These are phyloP conservation scores for Volutella citrinella DNA, from an alignment of 2,329 filamentous ascomycete genomes.

Conservation along the genomic window DNA sequence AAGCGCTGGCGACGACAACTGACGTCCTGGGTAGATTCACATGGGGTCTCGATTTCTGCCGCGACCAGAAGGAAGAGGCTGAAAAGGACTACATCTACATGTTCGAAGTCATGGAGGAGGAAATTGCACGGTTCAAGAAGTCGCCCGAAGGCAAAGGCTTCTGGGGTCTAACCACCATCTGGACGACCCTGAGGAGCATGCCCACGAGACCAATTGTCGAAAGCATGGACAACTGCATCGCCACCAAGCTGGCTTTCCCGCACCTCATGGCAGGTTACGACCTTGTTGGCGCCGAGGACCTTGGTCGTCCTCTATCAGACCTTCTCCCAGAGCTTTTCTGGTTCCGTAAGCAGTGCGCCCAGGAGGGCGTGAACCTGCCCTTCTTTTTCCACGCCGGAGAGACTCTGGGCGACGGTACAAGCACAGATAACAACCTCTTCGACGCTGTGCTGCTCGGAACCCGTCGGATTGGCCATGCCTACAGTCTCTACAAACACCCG, in stretches of 20 bases:
- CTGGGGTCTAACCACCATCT: conserved; percentile 83
- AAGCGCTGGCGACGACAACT: not conserved
- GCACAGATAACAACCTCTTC: conserved; percentile 78
- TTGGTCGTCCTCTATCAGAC: conserved; percentile 71
- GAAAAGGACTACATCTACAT: conserved; percentile 68
- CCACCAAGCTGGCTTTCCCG: conserved; percentile 75
- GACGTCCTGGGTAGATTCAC: conserved; percentile 48
- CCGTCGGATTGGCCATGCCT: conserved; percentile 84
- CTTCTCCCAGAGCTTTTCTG: conserved; percentile 84
- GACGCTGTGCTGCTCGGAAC: conserved; percentile 86
- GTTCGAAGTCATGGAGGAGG: conserved; percentile 72
- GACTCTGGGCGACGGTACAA: conserved; percentile 70
- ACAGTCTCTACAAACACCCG: conserved; percentile 87
- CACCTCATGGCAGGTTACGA: conserved; percentile 84
- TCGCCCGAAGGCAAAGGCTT: conserved; percentile 71
- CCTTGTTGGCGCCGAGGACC: conserved; percentile 83
- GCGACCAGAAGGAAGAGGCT: conserved; percentile 59
- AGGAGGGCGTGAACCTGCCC: conserved; percentile 76
- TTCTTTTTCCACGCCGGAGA: conserved; percentile 97
- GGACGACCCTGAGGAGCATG: conserved; percentile 69
- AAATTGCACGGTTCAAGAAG: conserved; percentile 71
- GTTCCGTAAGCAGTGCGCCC: conserved; percentile 82
- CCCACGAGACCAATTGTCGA: conserved; percentile 66
- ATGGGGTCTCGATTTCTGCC: conserved; percentile 70
- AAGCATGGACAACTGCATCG: conserved; percentile 85